Evolutionary conservation across 2,329 filamentous ascomycete genomes (phyloP), one percentile per base, ranked within the genome.

Genomic region (Rutstroemia sp.): DNA sequence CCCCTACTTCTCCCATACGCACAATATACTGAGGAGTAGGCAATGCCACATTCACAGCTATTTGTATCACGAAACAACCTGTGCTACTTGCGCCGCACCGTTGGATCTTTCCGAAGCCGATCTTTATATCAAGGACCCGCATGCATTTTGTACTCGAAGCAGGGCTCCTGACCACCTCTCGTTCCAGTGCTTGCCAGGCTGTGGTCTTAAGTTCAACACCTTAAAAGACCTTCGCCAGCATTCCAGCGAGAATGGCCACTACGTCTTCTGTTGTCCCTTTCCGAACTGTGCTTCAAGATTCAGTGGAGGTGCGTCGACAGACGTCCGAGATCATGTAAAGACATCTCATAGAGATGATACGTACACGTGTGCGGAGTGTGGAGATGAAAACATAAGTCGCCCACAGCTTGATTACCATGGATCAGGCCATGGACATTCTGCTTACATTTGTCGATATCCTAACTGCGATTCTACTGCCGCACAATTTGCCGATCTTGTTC

Each of bases 321-420:
- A 42, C 1, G 0, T n/a, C 12, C 0, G 27, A 12, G 0, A 3
- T 12, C 42, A 48, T 12, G 2, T 27, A 2, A 10, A 3, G 0
- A 2, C 1, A 8, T 9, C 0, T 7, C 51, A 47, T 7, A 0
- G 12, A 8, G 0, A 5, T 10, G 1, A 0, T 5, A 2, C n/a
- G 14, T n/a, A 39, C 8, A 9, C n/a, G 39, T 54, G 52, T 4
- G 21, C 46, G 0, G 30, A 54, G 10, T 54, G 52, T 19, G 52
- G 3, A 12, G n/a, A 9, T 2, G 1, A 4, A 8, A n/a, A 14
- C 3, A 0, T 5, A 1, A 3, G 2, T 41, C 18, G 2, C 9
- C 0, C 0, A 0, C 0, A 3, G 0, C 44, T 54, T 5, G n/a
- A 54, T 14, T 0, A 1, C 0, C 52, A 54, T 48, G 52, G 16